Conservation (phyloP, 2,329 filamentous ascomycete genomes). For the Hymenotorrendiella dingleyae region DNA sequence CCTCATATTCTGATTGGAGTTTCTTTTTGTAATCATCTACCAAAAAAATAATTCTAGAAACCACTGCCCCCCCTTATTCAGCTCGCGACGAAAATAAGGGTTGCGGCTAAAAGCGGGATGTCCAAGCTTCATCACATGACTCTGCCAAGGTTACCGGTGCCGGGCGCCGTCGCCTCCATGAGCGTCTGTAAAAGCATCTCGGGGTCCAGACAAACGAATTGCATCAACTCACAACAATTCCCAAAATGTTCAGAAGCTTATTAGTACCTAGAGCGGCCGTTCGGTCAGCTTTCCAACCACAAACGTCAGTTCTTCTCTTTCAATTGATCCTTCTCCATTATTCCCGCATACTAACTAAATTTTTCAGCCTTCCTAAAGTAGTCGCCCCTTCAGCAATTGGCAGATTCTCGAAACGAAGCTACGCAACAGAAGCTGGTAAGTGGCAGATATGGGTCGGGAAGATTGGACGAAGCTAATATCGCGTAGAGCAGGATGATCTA, state of each 20-base stretch:
- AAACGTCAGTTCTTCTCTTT: slow-evolving; percentile 42
- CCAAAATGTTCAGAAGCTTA: slow-evolving; percentile 53
- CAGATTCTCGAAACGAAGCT: slow-evolving; percentile 54
- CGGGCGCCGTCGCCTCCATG: background rate
- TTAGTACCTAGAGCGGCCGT: slow-evolving; percentile 53
- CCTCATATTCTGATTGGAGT: too few species aligned
- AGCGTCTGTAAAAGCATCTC: background rate
- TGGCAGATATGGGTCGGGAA: slow-evolving; percentile 36
- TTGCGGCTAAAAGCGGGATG: slow-evolving; percentile 1
- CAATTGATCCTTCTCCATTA: slow-evolving; percentile 12
- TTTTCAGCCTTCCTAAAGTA: slow-evolving; percentile 43
- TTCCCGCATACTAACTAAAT: slow-evolving; percentile 15
- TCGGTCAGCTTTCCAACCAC: slow-evolving; percentile 49
- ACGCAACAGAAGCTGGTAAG: slow-evolving; percentile 43
- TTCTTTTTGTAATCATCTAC: too few species aligned
- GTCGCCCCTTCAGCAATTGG: slow-evolving; percentile 40
- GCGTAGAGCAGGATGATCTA: slow-evolving; percentile 86
- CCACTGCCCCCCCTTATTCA: too few species aligned
- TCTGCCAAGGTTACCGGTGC: background rate
- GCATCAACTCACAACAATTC: slow-evolving; percentile 15
- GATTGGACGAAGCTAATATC: slow-evolving; percentile 44
- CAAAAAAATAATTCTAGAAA: too few species aligned
- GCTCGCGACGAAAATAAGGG: too few species aligned
- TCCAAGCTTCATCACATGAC: too few species aligned
- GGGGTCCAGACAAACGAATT: slow-evolving; percentile 6